Conservation (phyloP, 129 eudicot species). For the Daucus carota region DNA sequence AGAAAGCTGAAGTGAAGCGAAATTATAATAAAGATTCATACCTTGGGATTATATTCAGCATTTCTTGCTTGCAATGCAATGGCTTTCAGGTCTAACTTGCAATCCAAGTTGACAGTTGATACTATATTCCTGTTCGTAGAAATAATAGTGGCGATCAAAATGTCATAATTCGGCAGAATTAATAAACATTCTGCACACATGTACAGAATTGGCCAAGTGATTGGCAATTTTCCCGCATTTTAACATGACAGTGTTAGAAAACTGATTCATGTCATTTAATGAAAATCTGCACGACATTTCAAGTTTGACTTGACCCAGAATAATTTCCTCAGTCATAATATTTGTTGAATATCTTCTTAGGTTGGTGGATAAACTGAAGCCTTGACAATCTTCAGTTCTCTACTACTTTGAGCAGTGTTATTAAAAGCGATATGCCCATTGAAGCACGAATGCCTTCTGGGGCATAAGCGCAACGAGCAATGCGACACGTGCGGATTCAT, state of each 20-base stretch:
- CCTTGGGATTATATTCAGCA: slow-evolving; percentile 94
- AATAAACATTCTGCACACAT: background rate
- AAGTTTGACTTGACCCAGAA: background rate
- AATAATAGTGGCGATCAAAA: background rate
- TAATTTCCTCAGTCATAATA: background rate
- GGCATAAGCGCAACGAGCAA: too few species aligned
- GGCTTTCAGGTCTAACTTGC: slow-evolving; percentile 72
- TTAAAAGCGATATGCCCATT: too few species aligned
- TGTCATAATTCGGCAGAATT: background rate
- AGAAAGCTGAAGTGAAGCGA: background rate
- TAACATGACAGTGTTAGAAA: background rate
- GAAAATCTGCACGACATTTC: background rate
- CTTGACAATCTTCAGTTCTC: background rate
- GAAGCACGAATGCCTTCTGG: too few species aligned
- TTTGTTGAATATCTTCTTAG: too few species aligned
- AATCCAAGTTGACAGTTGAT: slow-evolving; percentile 80
- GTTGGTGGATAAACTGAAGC: too few species aligned
- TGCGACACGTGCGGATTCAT: too few species aligned
- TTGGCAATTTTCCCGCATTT: background rate
- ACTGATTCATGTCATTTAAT: background rate
- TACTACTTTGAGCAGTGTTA: too few species aligned
- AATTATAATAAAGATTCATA: slow-evolving; percentile 14
- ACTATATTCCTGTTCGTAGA: slow-evolving; percentile 58
- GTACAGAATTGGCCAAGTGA: background rate
- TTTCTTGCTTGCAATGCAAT: slow-evolving; percentile 87